Evolutionary conservation across 352 stramenopile genomes (phyloP), one percentile per base, ranked within the genome.

Genomic region (Globisporangium lucens): DNA sequence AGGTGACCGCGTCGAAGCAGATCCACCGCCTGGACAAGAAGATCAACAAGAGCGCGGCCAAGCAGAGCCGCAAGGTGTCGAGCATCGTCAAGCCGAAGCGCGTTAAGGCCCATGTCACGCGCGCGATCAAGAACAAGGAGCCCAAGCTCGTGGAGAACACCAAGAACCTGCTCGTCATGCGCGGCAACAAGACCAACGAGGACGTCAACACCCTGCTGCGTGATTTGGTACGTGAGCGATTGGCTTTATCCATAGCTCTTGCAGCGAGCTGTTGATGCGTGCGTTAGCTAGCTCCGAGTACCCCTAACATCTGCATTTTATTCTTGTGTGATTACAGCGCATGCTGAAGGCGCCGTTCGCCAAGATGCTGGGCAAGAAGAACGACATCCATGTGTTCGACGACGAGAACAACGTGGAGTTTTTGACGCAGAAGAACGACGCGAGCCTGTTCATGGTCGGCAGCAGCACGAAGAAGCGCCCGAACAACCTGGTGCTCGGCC

Each of bases 381-480:
- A 98, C 76, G 92, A 98, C 70, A 90, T 98, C 56, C 90, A 95
- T 74, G 90, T 95, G 60, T 98, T 98, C 63, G 94, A 98, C 46
- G 93, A 98, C 71, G 85, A 95, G 68, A 97, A 90, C 68, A 89
- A 88, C 67, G 75, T 98, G 27, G 94, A 98, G 76, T 98, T 98
- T 69, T 73, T 98, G n/a, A 90, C 85, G 66, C 75, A 94, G 67
- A 99, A 99, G 86, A 99, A 99, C 78, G 97, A 99, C 79, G 97
- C 91, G 68, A 91, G 93, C 27, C 76, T 99, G 3, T 99, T 99
- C 79, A 85, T 94, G 51, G 77, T 99, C 61, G 97, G 92, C 29
- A 97, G 85, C 77, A 93, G 97, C 87, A 99, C 98, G 67, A 99
- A 99, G 82, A 99, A 99, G 78, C 88, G 98, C 72, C 94, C 97